A percentile compares a stretch with the other conserved stretches of the same genome.
Conservation (phyloP, 2,329 filamentous ascomycete genomes). For the Hypoxylon sp. region DNA sequence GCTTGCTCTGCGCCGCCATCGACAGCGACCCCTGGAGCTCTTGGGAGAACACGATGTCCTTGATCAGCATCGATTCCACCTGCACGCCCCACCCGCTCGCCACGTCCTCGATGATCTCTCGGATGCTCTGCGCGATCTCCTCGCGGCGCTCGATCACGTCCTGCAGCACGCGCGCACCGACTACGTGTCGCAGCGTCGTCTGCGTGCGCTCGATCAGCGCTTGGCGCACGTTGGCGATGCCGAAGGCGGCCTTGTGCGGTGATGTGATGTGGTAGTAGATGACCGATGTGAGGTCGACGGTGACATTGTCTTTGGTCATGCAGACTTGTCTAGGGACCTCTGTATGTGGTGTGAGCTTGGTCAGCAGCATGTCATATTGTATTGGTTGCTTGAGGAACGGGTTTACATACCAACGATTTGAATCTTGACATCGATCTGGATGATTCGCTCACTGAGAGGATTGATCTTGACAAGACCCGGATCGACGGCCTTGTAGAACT, state of each 20-base stretch:
- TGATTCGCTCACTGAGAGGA: constrained; percentile 87
- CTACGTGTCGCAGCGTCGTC: constrained; percentile 95
- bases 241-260: constrained; percentile 96
- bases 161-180: constrained; percentile 93
- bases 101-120: constrained; percentile 97
- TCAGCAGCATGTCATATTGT: constrained; percentile 3
- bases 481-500: constrained; percentile 94
- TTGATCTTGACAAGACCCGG: constrained; percentile 98
- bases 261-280: constrained; percentile 99
- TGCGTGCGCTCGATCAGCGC: constrained; percentile 98
- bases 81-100: constrained; percentile 93
- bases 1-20: constrained; percentile 98
- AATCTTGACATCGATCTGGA: constrained; percentile 98
- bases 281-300: constrained; percentile 89
- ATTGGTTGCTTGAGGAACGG: constrained; percentile 6
- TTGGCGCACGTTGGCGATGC: constrained; percentile 92
- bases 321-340: constrained; percentile 96
- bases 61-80: constrained; percentile 98
- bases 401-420: constrained; percentile 75
- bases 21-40: constrained; percentile 95
- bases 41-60: constrained; percentile 97
- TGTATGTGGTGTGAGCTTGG: constrained; percentile 34
- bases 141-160: constrained; percentile 98
- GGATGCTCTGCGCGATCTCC: constrained; percentile 93
- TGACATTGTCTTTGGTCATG: constrained; percentile 99